phyloP scores from a whole-genome alignment of 805 yeast species.

The Candida sphagnicola region DNA sequence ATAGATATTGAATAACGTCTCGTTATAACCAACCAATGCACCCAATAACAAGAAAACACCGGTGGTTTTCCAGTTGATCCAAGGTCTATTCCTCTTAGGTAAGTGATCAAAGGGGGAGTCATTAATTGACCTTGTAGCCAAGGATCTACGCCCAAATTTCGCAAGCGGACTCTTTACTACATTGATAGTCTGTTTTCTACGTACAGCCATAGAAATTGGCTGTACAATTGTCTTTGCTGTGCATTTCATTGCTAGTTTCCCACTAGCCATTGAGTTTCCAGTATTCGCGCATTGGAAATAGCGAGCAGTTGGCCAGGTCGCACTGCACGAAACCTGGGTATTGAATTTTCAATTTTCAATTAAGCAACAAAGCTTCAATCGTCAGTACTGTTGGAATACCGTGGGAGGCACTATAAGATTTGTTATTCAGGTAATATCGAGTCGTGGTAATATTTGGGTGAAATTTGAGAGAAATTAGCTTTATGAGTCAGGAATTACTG shows the following conservation, averaged over 20 bases:
- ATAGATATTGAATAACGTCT: constrained; percentile 21
- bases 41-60: constrained; percentile 18
- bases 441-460: neutral
- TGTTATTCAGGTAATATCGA: neutral
- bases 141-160: constrained; percentile 6
- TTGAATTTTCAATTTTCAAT: too few species aligned
- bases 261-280: too few species aligned
- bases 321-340: too few species aligned
- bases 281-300: too few species aligned
- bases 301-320: too few species aligned
- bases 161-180: neutral
- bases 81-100: constrained; percentile 18
- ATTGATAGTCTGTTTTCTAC: neutral
- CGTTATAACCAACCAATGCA: constrained; percentile 22
- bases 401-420: too few species aligned
- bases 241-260: too few species aligned
- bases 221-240: too few species aligned
- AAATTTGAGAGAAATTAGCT: neutral
- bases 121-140: constrained; percentile 22
- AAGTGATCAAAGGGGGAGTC: constrained; percentile 32
- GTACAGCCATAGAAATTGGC: neutral
- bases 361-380: too few species aligned
- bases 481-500: neutral
- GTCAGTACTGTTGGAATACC: too few species aligned
- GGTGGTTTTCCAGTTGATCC: constrained; percentile 28